These are phyloP conservation scores for Psilocybe subaeruginosa DNA, from an alignment of 768 basidiomycete genomes.

Conservation along the genomic window DNA sequence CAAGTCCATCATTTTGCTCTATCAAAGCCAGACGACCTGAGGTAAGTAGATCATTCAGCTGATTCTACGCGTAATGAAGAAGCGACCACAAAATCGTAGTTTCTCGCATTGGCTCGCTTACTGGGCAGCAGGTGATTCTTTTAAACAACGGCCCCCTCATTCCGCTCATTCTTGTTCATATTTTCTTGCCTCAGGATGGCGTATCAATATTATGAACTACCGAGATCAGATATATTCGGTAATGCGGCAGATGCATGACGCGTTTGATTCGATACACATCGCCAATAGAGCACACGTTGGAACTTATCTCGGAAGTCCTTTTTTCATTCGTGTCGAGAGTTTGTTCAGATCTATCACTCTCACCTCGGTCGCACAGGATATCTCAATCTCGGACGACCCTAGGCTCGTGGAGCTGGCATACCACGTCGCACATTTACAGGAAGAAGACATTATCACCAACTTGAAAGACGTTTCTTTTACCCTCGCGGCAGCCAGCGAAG, in stretches of 20 bases:
- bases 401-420: constrained; percentile 1
- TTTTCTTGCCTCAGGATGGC: constrained; percentile 7
- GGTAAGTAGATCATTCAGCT: constrained; percentile 15
- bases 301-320: background rate
- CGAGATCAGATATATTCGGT: constrained; percentile 4
- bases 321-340: constrained; percentile 1
- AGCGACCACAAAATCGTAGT: constrained; percentile 7
- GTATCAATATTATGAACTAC: constrained; percentile 6
- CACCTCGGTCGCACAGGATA: background rate
- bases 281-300: constrained; percentile 1
- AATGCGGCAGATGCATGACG: constrained; percentile 7
- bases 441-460: background rate
- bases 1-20: constrained; percentile 37
- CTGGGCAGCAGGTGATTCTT: constrained; percentile 26
- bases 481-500: constrained; percentile 1
- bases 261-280: background rate
- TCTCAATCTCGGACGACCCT: background rate
- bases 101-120: constrained; percentile 28
- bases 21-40: constrained; percentile 32
- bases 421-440: background rate
- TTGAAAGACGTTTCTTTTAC: constrained; percentile 3
- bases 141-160: background rate
- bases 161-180: background rate
- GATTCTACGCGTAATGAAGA: background rate
- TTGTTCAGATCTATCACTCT: background rate